Conservation (phyloP, 2,329 filamentous ascomycete species). For the Coniochaeta prunicola region DNA sequence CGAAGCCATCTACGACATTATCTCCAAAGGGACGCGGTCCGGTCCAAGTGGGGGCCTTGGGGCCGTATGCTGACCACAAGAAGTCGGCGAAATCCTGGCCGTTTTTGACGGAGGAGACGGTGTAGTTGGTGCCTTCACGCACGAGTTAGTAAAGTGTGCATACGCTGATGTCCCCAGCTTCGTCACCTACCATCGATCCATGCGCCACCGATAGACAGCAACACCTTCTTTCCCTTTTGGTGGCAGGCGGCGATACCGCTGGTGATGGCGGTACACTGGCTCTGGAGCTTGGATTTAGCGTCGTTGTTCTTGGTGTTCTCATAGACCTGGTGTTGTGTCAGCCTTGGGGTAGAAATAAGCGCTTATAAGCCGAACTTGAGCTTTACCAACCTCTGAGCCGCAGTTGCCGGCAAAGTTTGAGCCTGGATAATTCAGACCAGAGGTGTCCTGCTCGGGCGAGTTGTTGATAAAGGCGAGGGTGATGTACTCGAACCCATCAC, state of each 20-base stretch:
- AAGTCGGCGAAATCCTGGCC: slow-evolving; percentile 28
- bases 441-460: slow-evolving; percentile 27
- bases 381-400: slow-evolving; percentile 12
- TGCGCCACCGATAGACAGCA: slow-evolving; percentile 56
- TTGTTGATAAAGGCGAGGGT: slow-evolving; percentile 31
- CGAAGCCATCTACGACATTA: slow-evolving; percentile 39
- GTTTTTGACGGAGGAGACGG: slow-evolving; percentile 18
- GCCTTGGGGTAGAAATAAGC: neutral
- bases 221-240: slow-evolving; percentile 50
- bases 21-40: slow-evolving; percentile 35
- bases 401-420: slow-evolving; percentile 32
- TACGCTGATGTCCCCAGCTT: neutral
- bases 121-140: slow-evolving; percentile 21
- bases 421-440: slow-evolving; percentile 22
- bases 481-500: slow-evolving; percentile 28
- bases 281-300: slow-evolving; percentile 21
- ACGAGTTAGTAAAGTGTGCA: neutral
- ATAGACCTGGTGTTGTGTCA: slow-evolving; percentile 12
- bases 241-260: slow-evolving; percentile 41
- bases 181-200: slow-evolving; percentile 7
- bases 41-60: slow-evolving; percentile 17
- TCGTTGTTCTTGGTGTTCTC: slow-evolving; percentile 15
- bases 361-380: neutral
- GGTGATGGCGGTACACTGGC: slow-evolving; percentile 23
- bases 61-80: slow-evolving; percentile 29